Base-by-base conservation (phyloP, 1,284 basidiomycete species). In the Athelia psychrophila region DNA sequence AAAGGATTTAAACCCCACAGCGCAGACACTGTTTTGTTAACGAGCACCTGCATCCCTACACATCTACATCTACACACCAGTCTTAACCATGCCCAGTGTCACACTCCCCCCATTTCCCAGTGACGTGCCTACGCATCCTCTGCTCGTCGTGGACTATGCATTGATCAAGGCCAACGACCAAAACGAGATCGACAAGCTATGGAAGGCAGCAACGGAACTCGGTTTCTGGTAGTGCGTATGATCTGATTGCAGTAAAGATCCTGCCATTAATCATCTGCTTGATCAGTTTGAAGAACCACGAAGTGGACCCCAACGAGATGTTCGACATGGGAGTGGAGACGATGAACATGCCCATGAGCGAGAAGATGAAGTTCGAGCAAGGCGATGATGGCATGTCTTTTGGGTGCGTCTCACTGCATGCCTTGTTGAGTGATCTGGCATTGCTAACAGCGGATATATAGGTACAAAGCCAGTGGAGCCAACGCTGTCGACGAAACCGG, bases 401-500 rank as follows among this genome's bases (percentile, higher is more conserved):
- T 51, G 86, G 86, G 79, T 80, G 55, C 30, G 70, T 24, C 46
- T 15, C 6, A n/a, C n/a, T n/a, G 27, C 27, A 30, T 13, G 27
- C 27, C n/a, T n/a, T n/a, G n/a, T 30, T 30, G 13, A 5, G 27
- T 6, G 27, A 6, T 6, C 27, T 30, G 5, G 27, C 27, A 30
- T 30, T 13, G 27, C 27, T 30, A 30, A 30, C 27, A 30, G 5
- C 27, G 27, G 6, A n/a, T n/a, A n/a, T n/a, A 45, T 56, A 86
- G 85, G 22, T 87, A 87, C 62, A 87, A 88, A 68, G 77, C 76
- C 5, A 74, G 76, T 0, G 86, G 86, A 2, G 77, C 77, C 1
- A 83, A 79, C 53, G 83, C 80, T 15, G 78, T 83, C 3, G 82
- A 88, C 59, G 77, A 80, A n/a, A 72, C 72, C n/a, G 86, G 86